Evolutionary conservation across 306 rosid species (phyloP).

Genomic region (Neltuma alba): DNA sequence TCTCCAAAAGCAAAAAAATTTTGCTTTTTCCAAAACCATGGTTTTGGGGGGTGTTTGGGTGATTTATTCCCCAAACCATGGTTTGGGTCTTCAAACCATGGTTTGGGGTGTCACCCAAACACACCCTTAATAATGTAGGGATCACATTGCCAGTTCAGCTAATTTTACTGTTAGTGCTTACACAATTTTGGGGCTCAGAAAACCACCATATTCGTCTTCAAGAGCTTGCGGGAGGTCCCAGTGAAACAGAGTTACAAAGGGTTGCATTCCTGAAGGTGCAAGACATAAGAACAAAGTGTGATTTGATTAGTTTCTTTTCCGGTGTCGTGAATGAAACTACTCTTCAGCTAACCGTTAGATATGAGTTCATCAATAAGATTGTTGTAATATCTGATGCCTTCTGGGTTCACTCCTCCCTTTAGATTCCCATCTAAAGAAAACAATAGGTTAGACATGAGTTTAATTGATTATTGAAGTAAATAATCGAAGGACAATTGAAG

Average conservation of each 20-base stretch:
- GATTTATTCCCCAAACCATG: too few relatives aligned
- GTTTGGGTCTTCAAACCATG: too few relatives aligned
- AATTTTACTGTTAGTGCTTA: background rate
- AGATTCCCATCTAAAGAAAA: slow-evolving; percentile 48
- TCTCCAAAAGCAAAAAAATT: too few relatives aligned
- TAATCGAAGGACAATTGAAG: background rate
- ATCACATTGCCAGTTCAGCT: too few relatives aligned
- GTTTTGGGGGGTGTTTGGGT: too few relatives aligned
- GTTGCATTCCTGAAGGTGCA: slow-evolving; percentile 40
- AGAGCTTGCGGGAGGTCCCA: slow-evolving; percentile 66
- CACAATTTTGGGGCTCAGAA: slow-evolving; percentile 48
- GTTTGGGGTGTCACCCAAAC: too few relatives aligned
- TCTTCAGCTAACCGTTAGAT: background rate
- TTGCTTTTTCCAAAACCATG: too few relatives aligned
- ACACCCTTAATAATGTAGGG: too few relatives aligned
- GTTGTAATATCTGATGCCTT: slow-evolving; percentile 59
- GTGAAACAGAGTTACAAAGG: slow-evolving; percentile 58
- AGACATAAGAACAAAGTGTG: background rate
- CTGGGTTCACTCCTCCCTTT: slow-evolving; percentile 48
- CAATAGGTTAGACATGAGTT: background rate
- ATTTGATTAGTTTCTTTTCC: background rate
- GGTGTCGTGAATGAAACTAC: background rate
- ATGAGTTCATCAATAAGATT: slow-evolving; percentile 52
- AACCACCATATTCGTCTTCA: slow-evolving; percentile 60
- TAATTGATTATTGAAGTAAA: background rate